Conservation (phyloP, 129 eudicot genomes). For the Dittrichia graveolens region DNA sequence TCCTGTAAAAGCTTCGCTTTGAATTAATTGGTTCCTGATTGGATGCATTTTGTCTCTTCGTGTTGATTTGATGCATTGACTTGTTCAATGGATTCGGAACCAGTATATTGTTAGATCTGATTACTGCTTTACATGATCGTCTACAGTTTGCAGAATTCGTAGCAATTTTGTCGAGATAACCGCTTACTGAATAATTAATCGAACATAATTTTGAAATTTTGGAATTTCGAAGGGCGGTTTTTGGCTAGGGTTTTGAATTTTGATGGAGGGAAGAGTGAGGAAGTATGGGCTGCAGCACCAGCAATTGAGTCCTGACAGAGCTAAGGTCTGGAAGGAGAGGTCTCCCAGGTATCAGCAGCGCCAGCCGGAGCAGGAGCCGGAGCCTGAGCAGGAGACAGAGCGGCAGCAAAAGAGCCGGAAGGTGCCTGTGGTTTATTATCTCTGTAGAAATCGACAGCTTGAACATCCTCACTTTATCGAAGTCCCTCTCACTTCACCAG, state of each 20-base stretch:
- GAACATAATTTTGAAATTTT: neutral
- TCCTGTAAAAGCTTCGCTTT: constrained; percentile 11
- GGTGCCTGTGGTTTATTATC: constrained; percentile 85
- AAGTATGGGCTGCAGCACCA: constrained; percentile 65
- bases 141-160: constrained; percentile 9
- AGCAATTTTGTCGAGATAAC: neutral
- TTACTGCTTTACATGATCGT: constrained; percentile 8
- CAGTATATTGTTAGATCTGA: constrained; percentile 31
- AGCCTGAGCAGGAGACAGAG: constrained; percentile 31
- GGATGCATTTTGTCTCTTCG: constrained; percentile 7
- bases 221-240: constrained; percentile 11
- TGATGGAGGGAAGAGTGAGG: constrained; percentile 73
- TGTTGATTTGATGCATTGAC: constrained; percentile 23
- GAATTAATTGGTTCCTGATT: constrained; percentile 21
- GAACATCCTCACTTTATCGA: constrained; percentile 99
- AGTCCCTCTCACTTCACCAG: constrained; percentile 74
- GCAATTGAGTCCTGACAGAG: constrained; percentile 88
- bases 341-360: constrained; percentile 74
- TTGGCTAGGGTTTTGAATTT: constrained; percentile 43
- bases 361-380: constrained; percentile 26
- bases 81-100: constrained; percentile 19
- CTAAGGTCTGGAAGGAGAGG: constrained; percentile 91
- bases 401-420: constrained; percentile 41
- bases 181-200: constrained; percentile 12
- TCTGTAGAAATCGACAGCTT: constrained; percentile 83